A percentile compares a stretch with the other conserved stretches of the same genome.
Evolutionary conservation across 495 filamentous ascomycete genomes (phyloP).

Genomic region (Xylaria curta): DNA sequence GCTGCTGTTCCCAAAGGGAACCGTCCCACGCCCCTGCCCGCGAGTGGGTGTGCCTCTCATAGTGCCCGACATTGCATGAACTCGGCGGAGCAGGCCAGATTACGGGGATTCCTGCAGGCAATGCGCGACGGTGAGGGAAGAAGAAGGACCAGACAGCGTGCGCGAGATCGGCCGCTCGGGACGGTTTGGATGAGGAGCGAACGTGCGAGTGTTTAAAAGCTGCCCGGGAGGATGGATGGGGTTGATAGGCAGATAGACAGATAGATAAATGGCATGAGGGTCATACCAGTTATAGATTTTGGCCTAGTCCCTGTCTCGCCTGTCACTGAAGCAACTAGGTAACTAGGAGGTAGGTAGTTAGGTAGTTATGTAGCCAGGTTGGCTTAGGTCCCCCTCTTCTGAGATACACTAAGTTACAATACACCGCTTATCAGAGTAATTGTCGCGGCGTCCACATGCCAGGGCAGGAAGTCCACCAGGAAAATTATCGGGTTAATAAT

Average conservation of each 20-base stretch:
- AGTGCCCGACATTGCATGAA: conserved; percentile 44
- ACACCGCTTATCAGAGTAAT: background rate
- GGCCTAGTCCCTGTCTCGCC: conserved; percentile 12
- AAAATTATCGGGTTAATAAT: background rate
- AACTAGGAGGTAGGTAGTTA: too few relatives aligned
- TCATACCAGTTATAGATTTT: conserved; percentile 19
- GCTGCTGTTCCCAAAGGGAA: conserved; percentile 67
- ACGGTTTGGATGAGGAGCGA: background rate
- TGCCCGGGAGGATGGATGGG: background rate
- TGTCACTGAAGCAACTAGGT: background rate
- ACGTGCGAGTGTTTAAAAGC: background rate
- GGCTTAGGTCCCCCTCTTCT: background rate
- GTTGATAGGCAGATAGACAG: background rate
- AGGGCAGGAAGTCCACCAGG: background rate
- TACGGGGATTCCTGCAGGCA: conserved; percentile 6
- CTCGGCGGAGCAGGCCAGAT: conserved; percentile 18
- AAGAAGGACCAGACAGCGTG: background rate
- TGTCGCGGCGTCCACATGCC: background rate
- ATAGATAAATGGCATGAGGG: conserved; percentile 17
- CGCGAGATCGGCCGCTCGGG: background rate
- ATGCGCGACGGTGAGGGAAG: conserved; percentile 12
- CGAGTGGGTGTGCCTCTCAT: conserved; percentile 68
- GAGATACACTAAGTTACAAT: background rate
- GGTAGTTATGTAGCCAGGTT: background rate
- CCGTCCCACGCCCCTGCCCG: conserved; percentile 66